These are phyloP conservation scores for Auriculariales sp. DNA, from an alignment of 768 basidiomycete species.

Conservation along the genomic window DNA sequence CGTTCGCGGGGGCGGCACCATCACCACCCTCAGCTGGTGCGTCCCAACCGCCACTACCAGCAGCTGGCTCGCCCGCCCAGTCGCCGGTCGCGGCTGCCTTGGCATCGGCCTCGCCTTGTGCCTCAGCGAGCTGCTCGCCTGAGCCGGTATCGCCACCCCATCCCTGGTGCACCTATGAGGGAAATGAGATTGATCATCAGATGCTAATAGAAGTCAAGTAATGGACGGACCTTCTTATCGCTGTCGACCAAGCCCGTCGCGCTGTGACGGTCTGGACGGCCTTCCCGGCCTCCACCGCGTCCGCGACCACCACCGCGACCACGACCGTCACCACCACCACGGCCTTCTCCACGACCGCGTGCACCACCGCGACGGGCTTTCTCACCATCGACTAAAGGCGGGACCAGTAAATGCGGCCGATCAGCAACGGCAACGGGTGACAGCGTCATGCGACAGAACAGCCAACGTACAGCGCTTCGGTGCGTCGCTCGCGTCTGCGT, in stretches of 20 bases:
- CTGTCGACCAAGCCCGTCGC: constrained; percentile 49
- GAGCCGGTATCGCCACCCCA: constrained; percentile 85
- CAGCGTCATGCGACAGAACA: constrained; percentile 15
- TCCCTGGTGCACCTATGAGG: neutral
- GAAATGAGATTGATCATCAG: neutral
- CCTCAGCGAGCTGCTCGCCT: constrained; percentile 69
- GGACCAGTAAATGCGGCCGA: neutral
- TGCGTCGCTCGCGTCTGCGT: constrained; percentile 6
- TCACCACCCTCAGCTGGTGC: constrained; percentile 16
- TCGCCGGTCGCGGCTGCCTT: constrained; percentile 25
- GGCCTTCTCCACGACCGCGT: constrained; percentile 30
- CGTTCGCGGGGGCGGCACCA: constrained; percentile 20
- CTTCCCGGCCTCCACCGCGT: constrained; percentile 43
- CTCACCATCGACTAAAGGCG: constrained; percentile 24
- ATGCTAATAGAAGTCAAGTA: neutral
- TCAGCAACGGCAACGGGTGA: constrained; percentile 3
- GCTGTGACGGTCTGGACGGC: constrained; percentile 76
- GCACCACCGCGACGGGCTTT: constrained; percentile 26
- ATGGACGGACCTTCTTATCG: neutral
- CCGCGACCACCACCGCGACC: constrained; percentile 29
- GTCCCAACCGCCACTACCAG: constrained; percentile 19
- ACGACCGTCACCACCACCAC: constrained; percentile 25
- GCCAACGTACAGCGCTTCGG: constrained; percentile 3
- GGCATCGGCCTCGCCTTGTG: constrained; percentile 60
- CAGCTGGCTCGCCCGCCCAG: constrained; percentile 21